phyloP scores from a whole-genome alignment of 2,329 filamentous ascomycete genomes.

The Penicillium sp. region DNA sequence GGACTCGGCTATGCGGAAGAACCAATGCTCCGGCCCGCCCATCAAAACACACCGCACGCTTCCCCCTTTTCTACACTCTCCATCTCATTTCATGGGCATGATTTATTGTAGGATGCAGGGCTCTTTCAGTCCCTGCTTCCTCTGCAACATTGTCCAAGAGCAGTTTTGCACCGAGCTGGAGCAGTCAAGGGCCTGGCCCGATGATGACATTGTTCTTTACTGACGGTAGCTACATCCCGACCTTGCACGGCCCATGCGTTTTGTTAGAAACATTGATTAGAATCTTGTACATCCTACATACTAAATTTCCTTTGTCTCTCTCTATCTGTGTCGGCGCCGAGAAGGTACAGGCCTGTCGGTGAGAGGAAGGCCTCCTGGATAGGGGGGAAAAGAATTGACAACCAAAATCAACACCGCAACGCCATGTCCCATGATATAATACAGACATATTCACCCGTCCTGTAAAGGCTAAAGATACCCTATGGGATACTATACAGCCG shows the following conservation, averaged over 20 bases:
- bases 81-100: slow-evolving; percentile 57
- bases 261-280: slow-evolving; percentile 5
- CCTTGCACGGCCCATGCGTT: neutral
- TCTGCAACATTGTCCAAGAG: slow-evolving; percentile 61
- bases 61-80: slow-evolving; percentile 33
- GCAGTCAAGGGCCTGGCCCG: slow-evolving; percentile 51
- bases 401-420: neutral
- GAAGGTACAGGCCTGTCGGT: neutral
- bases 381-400: slow-evolving; percentile 1
- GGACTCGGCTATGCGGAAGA: slow-evolving; percentile 34
- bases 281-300: slow-evolving; percentile 12
- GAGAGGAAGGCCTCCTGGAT: neutral
- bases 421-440: neutral
- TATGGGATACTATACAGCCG: slow-evolving; percentile 15
- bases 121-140: slow-evolving; percentile 49
- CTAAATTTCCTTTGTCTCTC: neutral
- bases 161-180: slow-evolving; percentile 61
- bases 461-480: neutral
- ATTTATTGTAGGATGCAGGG: slow-evolving; percentile 61
- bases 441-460: neutral
- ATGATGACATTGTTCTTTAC: slow-evolving; percentile 63
- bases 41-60: slow-evolving; percentile 19
- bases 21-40: slow-evolving; percentile 25
- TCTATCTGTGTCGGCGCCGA: slow-evolving; percentile 2
- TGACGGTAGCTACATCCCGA: slow-evolving; percentile 57